Conservation (phyloP, 768 basidiomycete genomes). For the Pulveroboletus ravenelii region DNA sequence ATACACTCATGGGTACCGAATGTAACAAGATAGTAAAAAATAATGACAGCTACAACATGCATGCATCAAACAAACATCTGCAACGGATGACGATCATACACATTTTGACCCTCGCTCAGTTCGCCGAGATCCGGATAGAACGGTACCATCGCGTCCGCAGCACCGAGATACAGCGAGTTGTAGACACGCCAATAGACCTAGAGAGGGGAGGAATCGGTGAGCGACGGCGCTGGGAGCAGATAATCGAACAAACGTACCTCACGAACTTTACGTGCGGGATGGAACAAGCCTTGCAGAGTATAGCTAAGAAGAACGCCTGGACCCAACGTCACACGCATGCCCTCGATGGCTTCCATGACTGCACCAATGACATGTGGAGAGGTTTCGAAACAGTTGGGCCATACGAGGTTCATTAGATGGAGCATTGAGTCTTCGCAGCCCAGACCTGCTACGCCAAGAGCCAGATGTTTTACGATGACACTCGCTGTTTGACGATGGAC, state of each 20-base stretch:
- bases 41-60: conserved; percentile 3
- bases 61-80: conserved; percentile 70
- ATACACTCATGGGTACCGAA: not conserved
- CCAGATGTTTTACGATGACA: conserved; percentile 97
- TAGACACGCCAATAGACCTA: conserved; percentile 91
- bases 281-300: conserved; percentile 92
- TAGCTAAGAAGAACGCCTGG: conserved; percentile 91
- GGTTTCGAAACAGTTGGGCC: conserved; percentile 99
- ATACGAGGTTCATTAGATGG: conserved; percentile 96
- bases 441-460: conserved; percentile 92
- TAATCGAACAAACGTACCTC: conserved; percentile 53
- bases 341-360: conserved; percentile 97
- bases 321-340: conserved; percentile 93
- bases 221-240: not conserved
- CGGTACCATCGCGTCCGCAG: conserved; percentile 86
- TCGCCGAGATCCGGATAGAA: conserved; percentile 92
- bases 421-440: conserved; percentile 98
- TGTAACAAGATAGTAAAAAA: not conserved
- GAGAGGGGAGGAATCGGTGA: conserved; percentile 2
- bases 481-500: conserved; percentile 98
- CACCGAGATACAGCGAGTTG: conserved; percentile 90
- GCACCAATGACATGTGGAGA: conserved; percentile 97
- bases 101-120: conserved; percentile 86
- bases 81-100: conserved; percentile 79
- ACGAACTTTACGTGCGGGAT: conserved; percentile 93